These are phyloP conservation scores for Trametes coccinea DNA, from an alignment of 768 basidiomycete species.

Conservation along the genomic window DNA sequence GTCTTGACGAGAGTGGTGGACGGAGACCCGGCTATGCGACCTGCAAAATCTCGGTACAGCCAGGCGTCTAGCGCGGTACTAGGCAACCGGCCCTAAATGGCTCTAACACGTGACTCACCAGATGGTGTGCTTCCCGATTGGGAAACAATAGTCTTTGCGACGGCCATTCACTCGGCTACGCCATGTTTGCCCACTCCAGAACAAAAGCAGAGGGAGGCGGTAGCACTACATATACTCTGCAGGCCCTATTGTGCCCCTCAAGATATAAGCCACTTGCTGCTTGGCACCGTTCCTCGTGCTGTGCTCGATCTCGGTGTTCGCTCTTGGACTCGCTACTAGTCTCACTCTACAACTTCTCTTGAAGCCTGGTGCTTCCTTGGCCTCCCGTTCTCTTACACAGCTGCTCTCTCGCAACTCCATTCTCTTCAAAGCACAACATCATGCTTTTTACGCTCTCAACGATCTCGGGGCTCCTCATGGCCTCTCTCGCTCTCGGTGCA, in stretches of 20 bases:
- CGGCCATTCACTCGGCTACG: neutral
- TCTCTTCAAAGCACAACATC: neutral
- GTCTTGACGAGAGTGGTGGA: constrained; percentile 32
- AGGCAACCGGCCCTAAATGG: constrained; percentile 16
- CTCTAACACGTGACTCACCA: too few species aligned
- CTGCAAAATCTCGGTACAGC: constrained; percentile 4
- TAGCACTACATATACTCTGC: neutral
- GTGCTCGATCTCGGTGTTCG: constrained; percentile 15
- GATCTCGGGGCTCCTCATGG: constrained; percentile 2
- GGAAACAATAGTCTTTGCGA: constrained; percentile 20
- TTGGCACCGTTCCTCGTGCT: constrained; percentile 7
- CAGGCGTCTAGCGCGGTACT: constrained; percentile 7
- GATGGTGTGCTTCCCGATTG: constrained; percentile 13
- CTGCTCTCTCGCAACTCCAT: constrained; percentile 1
- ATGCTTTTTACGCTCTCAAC: constrained; percentile 1
- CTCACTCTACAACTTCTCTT: neutral
- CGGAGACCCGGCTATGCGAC: constrained; percentile 23
- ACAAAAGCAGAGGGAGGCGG: constrained; percentile 18
- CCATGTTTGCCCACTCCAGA: neutral
- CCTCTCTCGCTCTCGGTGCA: neutral
- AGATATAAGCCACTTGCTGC: neutral
- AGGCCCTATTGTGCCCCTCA: constrained; percentile 3
- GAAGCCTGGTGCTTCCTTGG: constrained; percentile 33
- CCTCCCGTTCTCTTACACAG: constrained; percentile 12
- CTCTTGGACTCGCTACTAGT: neutral